phyloP scores from a whole-genome alignment of 768 basidiomycete species.

The Termitomyces sp. region DNA sequence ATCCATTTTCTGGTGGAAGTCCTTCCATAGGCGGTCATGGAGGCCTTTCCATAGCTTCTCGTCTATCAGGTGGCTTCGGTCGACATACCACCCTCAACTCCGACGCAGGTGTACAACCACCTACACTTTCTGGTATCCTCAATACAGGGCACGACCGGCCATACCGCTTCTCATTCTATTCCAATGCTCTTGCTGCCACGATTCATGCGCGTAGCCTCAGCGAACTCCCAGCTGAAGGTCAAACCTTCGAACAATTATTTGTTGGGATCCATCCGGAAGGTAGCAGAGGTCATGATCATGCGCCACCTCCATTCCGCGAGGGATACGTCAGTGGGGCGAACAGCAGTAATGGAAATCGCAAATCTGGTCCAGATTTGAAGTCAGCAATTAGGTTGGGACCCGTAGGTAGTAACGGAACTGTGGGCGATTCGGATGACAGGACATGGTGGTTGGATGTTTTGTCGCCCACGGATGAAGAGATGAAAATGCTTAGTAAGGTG shows the following conservation, averaged over 20 bases:
- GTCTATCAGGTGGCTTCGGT: slow-evolving; percentile 19
- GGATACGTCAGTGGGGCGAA: slow-evolving; percentile 1
- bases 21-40: slow-evolving; percentile 9
- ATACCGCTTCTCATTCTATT: slow-evolving; percentile 98
- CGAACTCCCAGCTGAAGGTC: slow-evolving; percentile 91
- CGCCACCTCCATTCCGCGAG: slow-evolving; percentile 10
- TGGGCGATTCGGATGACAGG: slow-evolving; percentile 53
- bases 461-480: slow-evolving; percentile 95
- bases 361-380: slow-evolving; percentile 7
- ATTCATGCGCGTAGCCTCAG: slow-evolving; percentile 92
- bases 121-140: slow-evolving; percentile 24
- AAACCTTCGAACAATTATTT: slow-evolving; percentile 90
- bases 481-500: slow-evolving; percentile 94
- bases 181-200: slow-evolving; percentile 84
- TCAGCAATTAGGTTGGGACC: slow-evolving; percentile 10
- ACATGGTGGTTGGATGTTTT: slow-evolving; percentile 98
- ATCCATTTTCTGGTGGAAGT: slow-evolving; percentile 28
- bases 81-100: slow-evolving; percentile 10
- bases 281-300: neutral
- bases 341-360: neutral
- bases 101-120: slow-evolving; percentile 4
- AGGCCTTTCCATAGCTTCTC: slow-evolving; percentile 2
- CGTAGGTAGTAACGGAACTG: slow-evolving; percentile 1
- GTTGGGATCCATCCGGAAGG: slow-evolving; percentile 34
- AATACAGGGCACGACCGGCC: slow-evolving; percentile 75